Base-by-base conservation (phyloP, 78 protist species). In the Cyanophora paradoxa region DNA sequence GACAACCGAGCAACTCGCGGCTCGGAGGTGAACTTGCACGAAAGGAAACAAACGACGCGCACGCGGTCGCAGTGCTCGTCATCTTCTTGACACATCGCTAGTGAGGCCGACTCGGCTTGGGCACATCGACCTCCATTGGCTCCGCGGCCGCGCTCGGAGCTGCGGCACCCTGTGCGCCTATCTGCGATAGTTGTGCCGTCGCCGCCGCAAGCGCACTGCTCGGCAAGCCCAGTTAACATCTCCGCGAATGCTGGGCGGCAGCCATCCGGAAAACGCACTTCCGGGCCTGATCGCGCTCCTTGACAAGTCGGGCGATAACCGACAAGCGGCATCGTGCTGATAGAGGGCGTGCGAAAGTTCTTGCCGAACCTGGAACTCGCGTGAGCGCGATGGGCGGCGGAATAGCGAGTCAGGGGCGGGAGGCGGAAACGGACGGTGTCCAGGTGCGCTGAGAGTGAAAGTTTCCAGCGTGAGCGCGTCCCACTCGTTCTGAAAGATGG, bases 301-400 rank as follows among this genome's bases (percentile, higher is more conserved):
- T 76, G 26, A 81, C 75, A 17, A 97, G 75, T 20, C 98, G 73
- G 0, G 98, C 98, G 69, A 97, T 95, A 34, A 96, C 98, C 99
- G 82, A 84, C 97, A 93, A 0, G 99, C 96, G 0, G 98, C 99
- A 39, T 97, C 99, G 77, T 97, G 92, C 85, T 95, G 95, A 63
- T 95, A 97, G 64, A 97, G 83, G 0, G 97, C 65, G 54, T 94
- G 96, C 1, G 97, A 65, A 11, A 97, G 92, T 61, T 95, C 97
- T 54, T 89, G 90, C 26, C 96, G 73, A 6, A 50, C 46, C 44
- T 62, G 50, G n/a, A n/a, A n/a, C n/a, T n/a, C n/a, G n/a, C n/a
- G n/a, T n/a, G n/a, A n/a, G n/a, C n/a, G n/a, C n/a, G n/a, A n/a
- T n/a, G n/a, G n/a, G n/a, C n/a, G n/a, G n/a, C n/a, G n/a, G n/a